Conservation (phyloP, 108 stramenopile genomes). For the Mayamaea pseudoterrestris region DNA sequence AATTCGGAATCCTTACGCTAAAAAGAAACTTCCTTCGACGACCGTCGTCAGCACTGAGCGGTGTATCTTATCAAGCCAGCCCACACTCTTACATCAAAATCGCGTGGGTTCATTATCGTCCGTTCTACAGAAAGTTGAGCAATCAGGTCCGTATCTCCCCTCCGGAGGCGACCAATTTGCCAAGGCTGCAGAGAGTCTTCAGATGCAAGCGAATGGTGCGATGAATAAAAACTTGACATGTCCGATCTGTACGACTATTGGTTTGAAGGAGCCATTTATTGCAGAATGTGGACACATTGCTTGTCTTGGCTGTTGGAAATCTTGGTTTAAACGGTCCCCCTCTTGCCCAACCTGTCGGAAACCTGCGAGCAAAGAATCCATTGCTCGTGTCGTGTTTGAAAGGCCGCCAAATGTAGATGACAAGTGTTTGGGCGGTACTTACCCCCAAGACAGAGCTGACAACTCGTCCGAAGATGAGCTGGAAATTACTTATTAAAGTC, state of each 20-base stretch:
- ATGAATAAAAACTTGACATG: constrained; percentile 29
- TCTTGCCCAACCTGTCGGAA: constrained; percentile 55
- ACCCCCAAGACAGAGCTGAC: not conserved
- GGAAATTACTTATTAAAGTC: constrained; percentile 1
- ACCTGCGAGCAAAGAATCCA: constrained; percentile 16
- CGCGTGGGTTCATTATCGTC: not conserved
- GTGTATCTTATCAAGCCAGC: not conserved
- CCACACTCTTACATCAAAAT: not conserved
- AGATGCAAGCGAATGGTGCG: constrained; percentile 31
- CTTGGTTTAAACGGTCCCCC: constrained; percentile 42
- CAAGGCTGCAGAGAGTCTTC: not conserved
- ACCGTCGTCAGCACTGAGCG: not conserved
- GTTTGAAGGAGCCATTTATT: constrained; percentile 35
- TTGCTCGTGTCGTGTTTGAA: constrained; percentile 32
- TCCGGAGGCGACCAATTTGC: not conserved
- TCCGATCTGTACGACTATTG: constrained; percentile 28
- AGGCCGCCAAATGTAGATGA: not conserved
- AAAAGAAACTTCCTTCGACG: not conserved
- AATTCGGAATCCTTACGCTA: not conserved
- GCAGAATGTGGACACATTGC: constrained; percentile 50
- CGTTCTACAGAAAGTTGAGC: not conserved
- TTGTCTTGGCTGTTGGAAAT: constrained; percentile 42
- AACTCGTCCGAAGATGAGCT: constrained; percentile 1
- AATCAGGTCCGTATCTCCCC: constrained; percentile 1
- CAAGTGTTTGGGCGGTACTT: not conserved